Evolutionary conservation across 106 monocot species (phyloP), one percentile per base, ranked within the genome.

Genomic region (Alisma plantagoaquatica): DNA sequence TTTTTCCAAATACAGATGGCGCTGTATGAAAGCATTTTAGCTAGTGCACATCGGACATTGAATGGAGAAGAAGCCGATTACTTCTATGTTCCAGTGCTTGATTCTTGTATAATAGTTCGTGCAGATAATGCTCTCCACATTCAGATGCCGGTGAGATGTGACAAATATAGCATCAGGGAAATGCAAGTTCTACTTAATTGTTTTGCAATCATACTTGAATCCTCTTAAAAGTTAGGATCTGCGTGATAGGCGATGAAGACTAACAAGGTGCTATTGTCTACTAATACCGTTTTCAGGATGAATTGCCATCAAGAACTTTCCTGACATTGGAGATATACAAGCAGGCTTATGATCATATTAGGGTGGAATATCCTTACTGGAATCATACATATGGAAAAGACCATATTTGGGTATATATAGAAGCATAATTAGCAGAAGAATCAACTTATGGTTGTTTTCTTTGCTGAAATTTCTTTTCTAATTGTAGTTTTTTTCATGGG

Each of bases 1-100:
- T 38, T 38, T 14, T 38, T 14, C 35, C 14, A 6, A 38, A 38
- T 14, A 14, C 60, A 98, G 98, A 77, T 90, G 68, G 89, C 96
- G 27, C 70, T 98, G 28, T 89, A 81, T 67, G 96, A 98, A 72
- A 98, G 89, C 62, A 76, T 98, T 27, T 64, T 98, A 11, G 80
- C 96, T 54, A 89, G 89, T 71, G 69, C 96, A 62, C 31, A 98
- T 62, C 54, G 96, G 43, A 98, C 96, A 16, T 31, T 98, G 53
- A 98, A 98, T 82, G 96, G 73, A 45, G 89, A 89, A 29, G 89
- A 98, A 63, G 96, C 89, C 41, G 89, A 98, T 56, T 98, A 70
- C 64, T 98, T 98, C 46, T 98, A 78, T 72, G 81, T 98, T 49
- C 96, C 89, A 4, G 84, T 78, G 56, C 76, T 89, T 70, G 89